These are phyloP conservation scores for Cordyceps farinosa DNA, from an alignment of 2,329 filamentous ascomycete species.

Conservation along the genomic window DNA sequence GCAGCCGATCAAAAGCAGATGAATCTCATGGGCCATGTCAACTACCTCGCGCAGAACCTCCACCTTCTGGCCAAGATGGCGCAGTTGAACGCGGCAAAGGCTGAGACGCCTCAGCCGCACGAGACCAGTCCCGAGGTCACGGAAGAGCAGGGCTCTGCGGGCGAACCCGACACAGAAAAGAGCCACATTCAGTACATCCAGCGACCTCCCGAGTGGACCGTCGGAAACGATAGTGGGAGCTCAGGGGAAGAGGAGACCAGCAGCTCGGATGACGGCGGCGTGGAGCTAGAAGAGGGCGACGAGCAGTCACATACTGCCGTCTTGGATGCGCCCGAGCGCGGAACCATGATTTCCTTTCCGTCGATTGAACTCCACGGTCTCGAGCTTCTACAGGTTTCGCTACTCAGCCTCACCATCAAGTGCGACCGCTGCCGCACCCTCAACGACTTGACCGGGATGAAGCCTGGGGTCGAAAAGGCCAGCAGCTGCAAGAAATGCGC, in stretches of 20 bases:
- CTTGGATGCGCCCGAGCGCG: conserved; percentile 51
- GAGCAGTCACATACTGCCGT: conserved; percentile 1
- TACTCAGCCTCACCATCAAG: conserved; percentile 67
- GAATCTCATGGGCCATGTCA: conserved; percentile 69
- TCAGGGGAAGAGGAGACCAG: conserved; percentile 48
- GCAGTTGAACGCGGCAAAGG: conserved; percentile 25
- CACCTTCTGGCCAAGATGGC: conserved; percentile 60
- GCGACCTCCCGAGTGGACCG: conserved; percentile 72
- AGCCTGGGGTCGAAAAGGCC: conserved; percentile 49
- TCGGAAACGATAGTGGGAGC: conserved; percentile 35
- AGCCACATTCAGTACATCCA: conserved; percentile 69
- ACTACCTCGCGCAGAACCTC: conserved; percentile 70
- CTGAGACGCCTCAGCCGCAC: conserved; percentile 20
- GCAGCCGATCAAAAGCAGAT: conserved; percentile 54
- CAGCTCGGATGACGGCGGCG: conserved; percentile 44
- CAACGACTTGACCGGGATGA: conserved; percentile 66
- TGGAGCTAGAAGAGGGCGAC: conserved; percentile 32
- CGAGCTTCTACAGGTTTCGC: conserved; percentile 67
- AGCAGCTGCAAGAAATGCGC: conserved; percentile 59
- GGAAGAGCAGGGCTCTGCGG: conserved; percentile 7
- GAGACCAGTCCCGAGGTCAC: conserved; percentile 15
- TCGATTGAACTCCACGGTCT: conserved; percentile 72
- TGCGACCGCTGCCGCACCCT: conserved; percentile 74
- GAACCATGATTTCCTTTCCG: conserved; percentile 76
- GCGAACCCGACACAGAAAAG: conserved; percentile 41